Base-by-base conservation (phyloP, 306 rosid genomes). In the Gastrolobium villosum region DNA sequence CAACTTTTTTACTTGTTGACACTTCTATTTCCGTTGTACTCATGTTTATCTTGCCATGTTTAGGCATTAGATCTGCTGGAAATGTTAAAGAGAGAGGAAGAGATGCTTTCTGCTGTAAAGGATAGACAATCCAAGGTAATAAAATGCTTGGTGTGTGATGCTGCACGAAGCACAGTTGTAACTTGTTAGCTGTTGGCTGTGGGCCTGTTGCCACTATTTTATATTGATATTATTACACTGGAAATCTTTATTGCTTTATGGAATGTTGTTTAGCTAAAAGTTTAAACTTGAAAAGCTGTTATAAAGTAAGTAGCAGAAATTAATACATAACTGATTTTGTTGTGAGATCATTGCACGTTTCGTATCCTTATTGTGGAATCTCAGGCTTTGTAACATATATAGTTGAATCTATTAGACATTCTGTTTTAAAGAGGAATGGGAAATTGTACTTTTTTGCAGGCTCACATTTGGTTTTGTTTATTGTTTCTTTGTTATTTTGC, bases 61-160 rank as follows among this genome's bases (percentile, higher is more conserved):
- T 89, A 95, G 98, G 89, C 98, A 31, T 62, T 90, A 36, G 99
- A 91, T 88, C 85, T 93, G 48, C 52, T 91, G 75, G 98, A 96
- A 73, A 87, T 91, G 99, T 87, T 96, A 34, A 91, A 91, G 84
- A 91, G 86, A 83, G 99, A 96, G 79, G 97, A 93, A 39, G 98
- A 93, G 72, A 88, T 96, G 92, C 92, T 96, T 66, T 81, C 87
- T 57, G 90, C 95, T 30, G 78, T 93, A 28, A 93, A 91, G 86
- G 93, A 91, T 64, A 93, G 73, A 78, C 89, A 85, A 72, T 86
- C 87, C 20, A 87, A 93, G 99, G 99, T 92, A 87, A 35, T 71
- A 78, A 69, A 48, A 61, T 37, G 36, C 52, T 64, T 63, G 59
- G 59, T 59, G 79, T 68, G 26, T 53, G 50, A 81, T 77, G 30